Evolutionary conservation across 1,284 basidiomycete genomes (phyloP), one percentile per base, ranked within the genome.

Genomic region (Sanghuangporus weigelae): DNA sequence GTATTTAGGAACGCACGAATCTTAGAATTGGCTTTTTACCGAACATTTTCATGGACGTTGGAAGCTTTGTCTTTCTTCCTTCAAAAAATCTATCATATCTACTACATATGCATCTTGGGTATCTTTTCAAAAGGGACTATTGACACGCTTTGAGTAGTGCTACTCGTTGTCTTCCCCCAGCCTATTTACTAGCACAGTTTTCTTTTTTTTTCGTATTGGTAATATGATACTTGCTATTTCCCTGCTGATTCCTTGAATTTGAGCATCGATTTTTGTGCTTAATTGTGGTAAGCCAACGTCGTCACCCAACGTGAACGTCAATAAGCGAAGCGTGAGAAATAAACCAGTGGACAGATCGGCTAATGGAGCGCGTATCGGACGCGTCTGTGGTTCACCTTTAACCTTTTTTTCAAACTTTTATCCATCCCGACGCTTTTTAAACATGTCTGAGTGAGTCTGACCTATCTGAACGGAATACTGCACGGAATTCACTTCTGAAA

Each of bases 361-460:
- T 50, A 23, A 44, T 51, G 58, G 26, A 51, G 35, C 58, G 58
- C 58, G 58, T 51, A 21, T 60, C 19, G 46, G 58, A 60, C 58
- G 58, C 58, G 58, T 60, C 58, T 51, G 50, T 35, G 31, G 23
- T 48, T 50, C 2, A n/a, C 42, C 57, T 59, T 59, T 49, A 26
- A 1, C 8, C 38, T 31, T 39, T 36, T 12, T 38, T 35, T 51
- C 58, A 42, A 11, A 21, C 35, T 23, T 11, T 8, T 11, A 11
- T 50, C 36, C 36, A 16, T 38, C n/a, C 26, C 14, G 19, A 5
- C 57, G 14, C n/a, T 44, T 19, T 7, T 12, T 39, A 11, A 19
- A 51, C 16, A 60, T 60, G 58, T 38, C 48, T 19, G 58, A 39
- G 58, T 59, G 35, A 35, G 58, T 51, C n/a, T 16, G 8, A 7